Conservation (phyloP, 805 yeast genomes). For the Spathaspora sp. region DNA sequence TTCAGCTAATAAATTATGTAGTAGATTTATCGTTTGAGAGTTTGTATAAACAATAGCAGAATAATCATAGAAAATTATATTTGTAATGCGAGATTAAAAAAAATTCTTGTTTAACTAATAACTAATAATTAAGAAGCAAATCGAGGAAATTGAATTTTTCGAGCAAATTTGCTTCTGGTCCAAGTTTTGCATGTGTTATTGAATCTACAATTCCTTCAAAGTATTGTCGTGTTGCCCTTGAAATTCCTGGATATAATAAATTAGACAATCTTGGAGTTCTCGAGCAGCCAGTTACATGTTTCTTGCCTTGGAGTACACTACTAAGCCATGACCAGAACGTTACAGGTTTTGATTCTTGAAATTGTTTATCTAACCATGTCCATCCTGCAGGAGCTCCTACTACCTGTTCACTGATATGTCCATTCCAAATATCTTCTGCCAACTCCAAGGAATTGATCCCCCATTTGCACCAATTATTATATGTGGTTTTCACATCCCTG, state of each 20-base stretch:
- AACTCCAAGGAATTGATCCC: constrained; percentile 27
- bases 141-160: too few relatives aligned
- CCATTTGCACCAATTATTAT: constrained; percentile 23
- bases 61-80: too few relatives aligned
- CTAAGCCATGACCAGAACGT: too few relatives aligned
- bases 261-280: constrained; percentile 47
- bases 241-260: constrained; percentile 34
- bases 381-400: constrained; percentile 20
- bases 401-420: constrained; percentile 21
- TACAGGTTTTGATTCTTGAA: constrained; percentile 39
- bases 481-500: constrained; percentile 16
- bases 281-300: constrained; percentile 37
- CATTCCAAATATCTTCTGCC: constrained; percentile 20
- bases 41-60: too few relatives aligned
- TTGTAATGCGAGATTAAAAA: too few relatives aligned
- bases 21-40: too few relatives aligned
- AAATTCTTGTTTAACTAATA: too few relatives aligned
- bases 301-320: too few relatives aligned
- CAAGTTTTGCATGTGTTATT: not conserved
- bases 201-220: constrained; percentile 1
- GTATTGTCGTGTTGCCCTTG: not conserved
- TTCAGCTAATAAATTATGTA: too few relatives aligned
- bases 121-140: too few relatives aligned
- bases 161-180: not conserved
- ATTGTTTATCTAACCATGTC: constrained; percentile 14